Evolutionary conservation across 331 rosid species (phyloP).

Genomic region (Dryas integrifolia): DNA sequence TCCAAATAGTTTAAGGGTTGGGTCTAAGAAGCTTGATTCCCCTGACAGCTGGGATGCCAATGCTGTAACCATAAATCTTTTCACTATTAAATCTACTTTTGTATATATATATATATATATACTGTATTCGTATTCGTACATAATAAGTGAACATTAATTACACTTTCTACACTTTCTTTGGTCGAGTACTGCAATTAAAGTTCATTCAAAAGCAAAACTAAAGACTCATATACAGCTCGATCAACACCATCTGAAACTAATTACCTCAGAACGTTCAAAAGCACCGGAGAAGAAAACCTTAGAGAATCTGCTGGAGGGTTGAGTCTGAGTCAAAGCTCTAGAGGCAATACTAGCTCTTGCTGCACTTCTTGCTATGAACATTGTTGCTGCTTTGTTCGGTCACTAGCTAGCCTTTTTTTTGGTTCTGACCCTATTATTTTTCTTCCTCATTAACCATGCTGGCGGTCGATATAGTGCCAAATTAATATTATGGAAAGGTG

Average conservation of each 20-base stretch:
- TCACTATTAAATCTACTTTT: no score
- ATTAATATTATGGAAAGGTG: constrained; percentile 10
- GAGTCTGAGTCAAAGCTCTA: not conserved
- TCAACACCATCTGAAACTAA: no score
- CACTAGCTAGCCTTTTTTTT: not conserved
- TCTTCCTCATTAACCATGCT: not conserved
- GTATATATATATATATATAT: no score
- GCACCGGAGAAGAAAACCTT: constrained; percentile 32
- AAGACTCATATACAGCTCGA: not conserved
- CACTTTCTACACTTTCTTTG: no score
- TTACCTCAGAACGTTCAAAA: constrained; percentile 33
- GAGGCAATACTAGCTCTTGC: not conserved
- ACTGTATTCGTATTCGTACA: no score
- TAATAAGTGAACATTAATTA: no score
- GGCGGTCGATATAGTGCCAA: not conserved
- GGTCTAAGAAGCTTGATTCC: no score
- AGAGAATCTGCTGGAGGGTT: not conserved
- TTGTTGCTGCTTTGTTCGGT: not conserved
- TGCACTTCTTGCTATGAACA: not conserved
- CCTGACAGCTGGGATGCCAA: no score
- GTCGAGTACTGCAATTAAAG: not conserved
- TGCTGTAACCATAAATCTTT: no score
- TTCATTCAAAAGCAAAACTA: not conserved
- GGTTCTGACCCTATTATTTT: no score
- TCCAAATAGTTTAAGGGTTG: no score